Evolutionary conservation across 139 green algal species (phyloP).

Genomic region (Chlorella ohadii): DNA sequence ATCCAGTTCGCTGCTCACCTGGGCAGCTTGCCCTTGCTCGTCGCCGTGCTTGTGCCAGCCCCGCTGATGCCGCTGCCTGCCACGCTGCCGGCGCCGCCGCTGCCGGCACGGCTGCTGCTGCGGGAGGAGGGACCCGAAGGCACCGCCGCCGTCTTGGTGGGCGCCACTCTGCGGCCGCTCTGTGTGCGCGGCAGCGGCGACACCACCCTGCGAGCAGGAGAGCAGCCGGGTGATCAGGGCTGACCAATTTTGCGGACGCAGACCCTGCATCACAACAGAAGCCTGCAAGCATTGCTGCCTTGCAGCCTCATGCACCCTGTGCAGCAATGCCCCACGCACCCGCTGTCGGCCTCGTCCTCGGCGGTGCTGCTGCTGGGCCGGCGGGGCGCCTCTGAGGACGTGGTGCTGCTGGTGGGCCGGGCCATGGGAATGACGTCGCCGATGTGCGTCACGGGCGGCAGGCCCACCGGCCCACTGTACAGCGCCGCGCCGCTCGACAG

Average conservation of each 20-base stretch:
- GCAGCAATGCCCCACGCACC: too few species aligned
- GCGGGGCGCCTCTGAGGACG: slow-evolving; percentile 5
- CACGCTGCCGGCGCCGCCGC: neutral
- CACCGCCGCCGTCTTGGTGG: neutral
- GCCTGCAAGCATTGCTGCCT: too few species aligned
- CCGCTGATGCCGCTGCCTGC: too few species aligned
- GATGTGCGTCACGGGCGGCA: slow-evolving; percentile 14
- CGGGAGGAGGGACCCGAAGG: neutral
- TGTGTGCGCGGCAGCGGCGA: slow-evolving; percentile 6
- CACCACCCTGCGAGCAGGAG: neutral
- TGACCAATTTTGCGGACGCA: too few species aligned
- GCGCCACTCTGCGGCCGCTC: neutral
- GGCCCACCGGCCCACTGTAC: neutral
- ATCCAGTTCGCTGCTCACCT: neutral
- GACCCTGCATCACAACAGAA: too few species aligned
- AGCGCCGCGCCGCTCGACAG: neutral
- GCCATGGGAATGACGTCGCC: slow-evolving; percentile 17
- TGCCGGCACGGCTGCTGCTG: neutral
- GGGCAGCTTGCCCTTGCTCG: slow-evolving; percentile 10
- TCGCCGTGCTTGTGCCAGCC: neutral
- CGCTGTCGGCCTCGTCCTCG: slow-evolving; percentile 9
- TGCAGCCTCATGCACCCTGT: too few species aligned
- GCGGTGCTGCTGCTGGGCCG: neutral
- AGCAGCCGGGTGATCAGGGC: neutral
- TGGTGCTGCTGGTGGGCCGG: slow-evolving; percentile 11